Conservation (phyloP, 345 rosid genomes). For the Carallia brachiata region DNA sequence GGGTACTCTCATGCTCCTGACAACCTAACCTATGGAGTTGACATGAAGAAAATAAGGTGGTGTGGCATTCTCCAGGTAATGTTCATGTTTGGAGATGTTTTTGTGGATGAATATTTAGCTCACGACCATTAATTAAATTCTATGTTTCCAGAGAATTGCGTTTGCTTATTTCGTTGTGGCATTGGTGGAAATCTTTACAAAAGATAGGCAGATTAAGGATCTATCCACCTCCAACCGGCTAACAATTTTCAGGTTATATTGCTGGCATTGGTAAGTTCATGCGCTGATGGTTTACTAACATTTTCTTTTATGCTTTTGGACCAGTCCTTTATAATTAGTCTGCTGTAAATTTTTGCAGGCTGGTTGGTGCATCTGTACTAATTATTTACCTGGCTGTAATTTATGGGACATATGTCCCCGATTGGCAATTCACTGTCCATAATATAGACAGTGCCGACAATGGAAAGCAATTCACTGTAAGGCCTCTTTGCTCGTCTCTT, state of each 20-base stretch:
- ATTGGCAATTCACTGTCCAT: conserved; percentile 64
- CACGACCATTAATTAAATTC: neutral
- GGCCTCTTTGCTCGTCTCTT: conserved; percentile 7
- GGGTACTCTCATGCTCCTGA: conserved; percentile 94
- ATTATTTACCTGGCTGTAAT: conserved; percentile 50
- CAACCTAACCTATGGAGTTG: conserved; percentile 68
- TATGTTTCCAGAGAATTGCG: conserved; percentile 69
- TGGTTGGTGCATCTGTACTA: conserved; percentile 54
- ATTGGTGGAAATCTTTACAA: conserved; percentile 59
- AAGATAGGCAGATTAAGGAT: conserved; percentile 33
- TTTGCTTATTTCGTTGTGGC: conserved; percentile 70
- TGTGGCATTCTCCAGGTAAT: conserved; percentile 93
- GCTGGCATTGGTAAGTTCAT: conserved; percentile 65
- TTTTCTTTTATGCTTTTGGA: neutral
- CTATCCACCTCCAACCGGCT: conserved; percentile 28
- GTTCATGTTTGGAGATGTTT: neutral
- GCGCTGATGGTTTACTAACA: neutral
- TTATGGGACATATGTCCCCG: conserved; percentile 69
- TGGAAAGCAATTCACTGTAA: conserved; percentile 60
- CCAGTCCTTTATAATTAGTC: neutral
- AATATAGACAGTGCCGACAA: conserved; percentile 47
- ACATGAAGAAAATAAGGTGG: conserved; percentile 65
- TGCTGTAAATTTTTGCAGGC: conserved; percentile 45
- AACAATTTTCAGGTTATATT: conserved; percentile 52
- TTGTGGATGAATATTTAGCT: neutral